Conservation (phyloP, 2,329 filamentous ascomycete genomes). For the Colletotrichum truncatum region DNA sequence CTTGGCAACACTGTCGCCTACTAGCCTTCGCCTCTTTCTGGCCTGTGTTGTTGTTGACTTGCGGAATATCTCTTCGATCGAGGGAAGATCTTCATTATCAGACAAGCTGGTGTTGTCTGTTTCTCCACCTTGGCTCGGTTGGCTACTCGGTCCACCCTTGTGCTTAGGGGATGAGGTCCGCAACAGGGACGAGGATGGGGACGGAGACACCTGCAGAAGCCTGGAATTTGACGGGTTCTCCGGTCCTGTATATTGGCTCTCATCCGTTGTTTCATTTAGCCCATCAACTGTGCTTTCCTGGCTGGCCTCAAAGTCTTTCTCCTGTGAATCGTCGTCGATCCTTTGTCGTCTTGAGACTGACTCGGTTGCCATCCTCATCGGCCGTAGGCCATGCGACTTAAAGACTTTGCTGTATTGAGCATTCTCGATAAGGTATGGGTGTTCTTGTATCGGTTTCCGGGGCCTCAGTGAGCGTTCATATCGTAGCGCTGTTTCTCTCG, state of each 20-base stretch:
- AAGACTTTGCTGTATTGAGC: conserved; percentile 62
- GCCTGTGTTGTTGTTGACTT: not conserved
- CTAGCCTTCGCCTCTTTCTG: conserved; percentile 1
- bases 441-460: conserved; percentile 68
- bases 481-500: conserved; percentile 38
- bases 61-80: conserved; percentile 40
- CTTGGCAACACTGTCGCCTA: not conserved
- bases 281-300: conserved; percentile 47
- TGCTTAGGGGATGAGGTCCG: conserved; percentile 29
- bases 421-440: conserved; percentile 66
- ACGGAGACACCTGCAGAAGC: not conserved
- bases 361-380: conserved; percentile 52
- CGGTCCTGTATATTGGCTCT: conserved; percentile 42
- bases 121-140: conserved; percentile 42
- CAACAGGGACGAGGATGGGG: conserved; percentile 5
- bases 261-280: conserved; percentile 41
- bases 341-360: conserved; percentile 36
- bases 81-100: conserved; percentile 47
- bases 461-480: conserved; percentile 63
- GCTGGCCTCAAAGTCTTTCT: conserved; percentile 61
- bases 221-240: not conserved
- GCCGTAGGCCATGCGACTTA: conserved; percentile 63
- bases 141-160: conserved; percentile 42
- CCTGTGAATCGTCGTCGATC: conserved; percentile 55
- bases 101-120: conserved; percentile 48